phyloP scores from a whole-genome alignment of 306 rosid genomes.

The Oemleria cerasiformis region DNA sequence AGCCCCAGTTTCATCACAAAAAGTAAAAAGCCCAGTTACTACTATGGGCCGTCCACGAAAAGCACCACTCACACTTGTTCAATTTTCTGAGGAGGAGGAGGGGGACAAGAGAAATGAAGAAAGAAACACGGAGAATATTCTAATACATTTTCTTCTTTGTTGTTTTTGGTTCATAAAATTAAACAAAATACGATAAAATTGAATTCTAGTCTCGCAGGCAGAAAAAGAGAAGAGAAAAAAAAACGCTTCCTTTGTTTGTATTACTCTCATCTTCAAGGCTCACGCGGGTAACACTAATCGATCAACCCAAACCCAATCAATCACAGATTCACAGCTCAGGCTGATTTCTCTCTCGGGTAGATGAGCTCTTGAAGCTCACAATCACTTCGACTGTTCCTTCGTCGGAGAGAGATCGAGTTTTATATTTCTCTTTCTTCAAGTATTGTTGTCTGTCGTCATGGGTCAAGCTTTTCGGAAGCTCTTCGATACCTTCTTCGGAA shows the following conservation, averaged over 20 bases:
- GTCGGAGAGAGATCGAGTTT: background rate
- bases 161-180: background rate
- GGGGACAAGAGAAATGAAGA: no score
- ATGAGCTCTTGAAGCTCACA: background rate
- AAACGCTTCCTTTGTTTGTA: constrained; percentile 13
- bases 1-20: no score
- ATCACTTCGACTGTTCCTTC: no score
- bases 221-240: background rate
- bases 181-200: background rate
- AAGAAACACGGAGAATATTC: background rate
- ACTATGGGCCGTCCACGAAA: no score
- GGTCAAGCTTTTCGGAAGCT: constrained; percentile 68
- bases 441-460: constrained; percentile 20
- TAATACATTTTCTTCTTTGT: background rate
- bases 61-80: no score
- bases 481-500: constrained; percentile 63
- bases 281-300: no score
- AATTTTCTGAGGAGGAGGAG: no score
- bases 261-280: background rate
- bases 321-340: no score
- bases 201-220: no score
- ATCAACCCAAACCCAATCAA: no score
- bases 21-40: no score
- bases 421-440: background rate
- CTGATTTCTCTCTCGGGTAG: background rate